Evolutionary conservation across 2,329 filamentous ascomycete species (phyloP), one percentile per base, ranked within the genome.

Genomic region (Aschersonia sp.): DNA sequence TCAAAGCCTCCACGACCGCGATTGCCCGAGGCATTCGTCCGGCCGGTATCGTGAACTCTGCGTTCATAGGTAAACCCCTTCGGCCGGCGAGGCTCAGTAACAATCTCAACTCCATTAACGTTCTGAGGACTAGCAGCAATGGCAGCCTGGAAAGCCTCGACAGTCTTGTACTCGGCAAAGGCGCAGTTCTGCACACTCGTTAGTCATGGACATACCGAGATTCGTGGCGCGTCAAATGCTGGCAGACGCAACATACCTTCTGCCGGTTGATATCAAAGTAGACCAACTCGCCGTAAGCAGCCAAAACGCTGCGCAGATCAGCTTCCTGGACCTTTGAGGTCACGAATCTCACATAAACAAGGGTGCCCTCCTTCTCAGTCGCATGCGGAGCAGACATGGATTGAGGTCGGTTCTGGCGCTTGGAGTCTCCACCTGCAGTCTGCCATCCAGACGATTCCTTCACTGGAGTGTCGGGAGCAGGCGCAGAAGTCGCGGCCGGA

Each of bases 331-430:
- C 82, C 68, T 88, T 89, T 35, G 94, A 88, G 45, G 82, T 90
- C 45, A 97, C 90, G 58, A 90, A 94, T 73, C 95, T 95, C 66
- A 98, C 87, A 66, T 95, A 97, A 22, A 84, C 92, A 55, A 88
- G 77, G 47, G 82, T 82, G 52, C 79, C 79, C 52, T 90, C 83
- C 59, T 87, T 84, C 59, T 89, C 84, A 44, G 69, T 62, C n/a
- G 69, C 65, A 30, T 72, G 64, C 45, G 8, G 8, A 8, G 71
- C 71, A 48, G 79, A 72, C 56, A 79, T 72, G 47, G 81, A 77
- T 64, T 85, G 83, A 46, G 77, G 77, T 53, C 87, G 80, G 58
- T 81, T 83, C 63, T 92, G 86, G 61, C 87, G 82, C 73, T 92
- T 92, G 57, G 83, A 83, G 65, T 94, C 84, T 48, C 80, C 77